A percentile compares a stretch with the other conserved stretches of the same genome.
phyloP scores from a whole-genome alignment of 1,284 basidiomycete species.

The Amylostereum areolatum region DNA sequence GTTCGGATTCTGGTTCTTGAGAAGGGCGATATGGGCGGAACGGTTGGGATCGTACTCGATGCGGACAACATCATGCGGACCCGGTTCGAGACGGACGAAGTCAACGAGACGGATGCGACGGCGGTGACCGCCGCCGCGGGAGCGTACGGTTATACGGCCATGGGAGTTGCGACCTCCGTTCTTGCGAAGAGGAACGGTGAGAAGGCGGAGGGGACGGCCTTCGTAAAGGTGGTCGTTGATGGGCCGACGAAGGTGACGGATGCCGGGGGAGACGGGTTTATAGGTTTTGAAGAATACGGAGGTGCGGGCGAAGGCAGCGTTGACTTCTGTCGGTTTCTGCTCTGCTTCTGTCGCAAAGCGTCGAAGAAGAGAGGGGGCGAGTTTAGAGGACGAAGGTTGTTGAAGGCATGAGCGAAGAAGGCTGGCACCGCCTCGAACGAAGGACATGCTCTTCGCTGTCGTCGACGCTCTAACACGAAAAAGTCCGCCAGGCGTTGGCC shows the following conservation, averaged over 20 bases:
- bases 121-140: slow-evolving; percentile 88
- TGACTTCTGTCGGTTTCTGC: slow-evolving; percentile 23
- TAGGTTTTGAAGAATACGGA: slow-evolving; percentile 78
- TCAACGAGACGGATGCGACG: slow-evolving; percentile 86
- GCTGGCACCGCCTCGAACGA: slow-evolving; percentile 9
- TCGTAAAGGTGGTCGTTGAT: slow-evolving; percentile 79
- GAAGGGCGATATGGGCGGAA: slow-evolving; percentile 89
- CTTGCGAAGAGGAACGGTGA: slow-evolving; percentile 81
- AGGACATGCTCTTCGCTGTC: slow-evolving; percentile 8
- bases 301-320: slow-evolving; percentile 32
- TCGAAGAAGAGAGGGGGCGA: slow-evolving; percentile 1
- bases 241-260: slow-evolving; percentile 84
- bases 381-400: not conserved
- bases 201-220: slow-evolving; percentile 76
- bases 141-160: slow-evolving; percentile 86
- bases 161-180: slow-evolving; percentile 83
- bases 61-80: slow-evolving; percentile 84
- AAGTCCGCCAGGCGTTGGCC: not conserved
- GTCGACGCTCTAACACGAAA: not conserved
- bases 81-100: slow-evolving; percentile 73
- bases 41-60: slow-evolving; percentile 97
- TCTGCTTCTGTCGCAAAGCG: slow-evolving; percentile 25
- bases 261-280: slow-evolving; percentile 82
- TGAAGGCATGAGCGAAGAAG: slow-evolving; percentile 8
- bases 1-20: slow-evolving; percentile 54